Evolutionary conservation across 345 rosid genomes (phyloP).

Genomic region (Gossypium anomalum): DNA sequence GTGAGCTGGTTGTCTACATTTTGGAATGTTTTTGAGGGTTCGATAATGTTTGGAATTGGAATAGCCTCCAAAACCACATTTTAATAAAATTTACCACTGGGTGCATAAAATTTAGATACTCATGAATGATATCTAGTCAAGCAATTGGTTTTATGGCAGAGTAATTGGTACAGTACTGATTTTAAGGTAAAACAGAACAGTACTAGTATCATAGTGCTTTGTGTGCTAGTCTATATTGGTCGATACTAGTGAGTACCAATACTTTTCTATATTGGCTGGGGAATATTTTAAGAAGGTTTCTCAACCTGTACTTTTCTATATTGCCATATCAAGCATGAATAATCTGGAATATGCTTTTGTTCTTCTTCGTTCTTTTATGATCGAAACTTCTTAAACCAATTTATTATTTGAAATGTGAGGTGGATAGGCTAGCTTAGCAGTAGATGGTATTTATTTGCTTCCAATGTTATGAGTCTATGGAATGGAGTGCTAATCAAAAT

Average conservation of each 20-base stretch:
- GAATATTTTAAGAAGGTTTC: neutral
- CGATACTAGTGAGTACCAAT: no score
- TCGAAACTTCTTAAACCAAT: conserved; percentile 12
- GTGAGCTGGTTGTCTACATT: neutral
- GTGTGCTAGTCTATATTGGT: neutral
- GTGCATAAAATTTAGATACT: neutral
- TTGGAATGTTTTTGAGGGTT: neutral
- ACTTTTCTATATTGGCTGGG: neutral
- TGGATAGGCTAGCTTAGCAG: no score
- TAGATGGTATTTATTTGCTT: no score
- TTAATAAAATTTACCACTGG: neutral
- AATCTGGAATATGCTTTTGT: neutral
- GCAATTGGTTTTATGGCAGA: neutral
- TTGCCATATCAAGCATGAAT: neutral
- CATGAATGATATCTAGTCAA: neutral
- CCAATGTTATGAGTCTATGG: no score
- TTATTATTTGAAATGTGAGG: no score
- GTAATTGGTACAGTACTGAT: neutral
- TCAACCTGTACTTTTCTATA: neutral
- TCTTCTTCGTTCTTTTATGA: conserved; percentile 4
- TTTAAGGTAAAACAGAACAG: no score
- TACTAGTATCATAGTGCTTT: neutral
- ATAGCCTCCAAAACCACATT: neutral
- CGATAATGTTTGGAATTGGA: neutral
- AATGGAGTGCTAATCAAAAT: no score